Evolutionary conservation across 441 rosid species (phyloP).

Genomic region (Populus hybrid): DNA sequence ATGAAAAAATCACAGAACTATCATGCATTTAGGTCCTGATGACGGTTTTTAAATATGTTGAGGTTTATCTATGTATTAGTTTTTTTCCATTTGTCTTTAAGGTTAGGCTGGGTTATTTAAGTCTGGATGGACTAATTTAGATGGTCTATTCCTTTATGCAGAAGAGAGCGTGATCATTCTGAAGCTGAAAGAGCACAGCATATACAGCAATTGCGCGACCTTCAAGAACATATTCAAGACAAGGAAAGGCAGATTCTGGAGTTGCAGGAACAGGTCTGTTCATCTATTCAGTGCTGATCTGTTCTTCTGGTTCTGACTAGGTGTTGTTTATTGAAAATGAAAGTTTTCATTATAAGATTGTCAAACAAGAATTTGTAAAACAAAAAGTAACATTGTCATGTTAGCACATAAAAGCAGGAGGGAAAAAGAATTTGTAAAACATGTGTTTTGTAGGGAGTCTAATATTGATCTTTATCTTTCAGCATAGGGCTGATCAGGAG

Average conservation of each 20-base stretch:
- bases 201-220: slow-evolving; percentile 71
- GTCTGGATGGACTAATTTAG: slow-evolving; percentile 8
- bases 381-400: not conserved
- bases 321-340: not conserved
- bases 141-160: slow-evolving; percentile 32
- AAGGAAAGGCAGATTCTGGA: slow-evolving; percentile 84
- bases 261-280: slow-evolving; percentile 84
- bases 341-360: not conserved
- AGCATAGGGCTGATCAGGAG: slow-evolving; percentile 96
- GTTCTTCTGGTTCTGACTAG: not conserved
- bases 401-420: not conserved
- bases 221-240: slow-evolving; percentile 89
- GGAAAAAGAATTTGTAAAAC: not conserved
- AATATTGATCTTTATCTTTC: slow-evolving; percentile 35
- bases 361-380: not conserved
- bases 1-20: too few species aligned
- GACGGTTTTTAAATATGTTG: not conserved
- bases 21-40: not conserved
- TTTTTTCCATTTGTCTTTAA: not conserved
- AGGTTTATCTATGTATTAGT: not conserved
- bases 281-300: slow-evolving; percentile 7
- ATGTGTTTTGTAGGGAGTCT: slow-evolving; percentile 12
- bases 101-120: not conserved
- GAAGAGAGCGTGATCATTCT: slow-evolving; percentile 97
- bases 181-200: slow-evolving; percentile 94